These are phyloP conservation scores for Pseudogymnoascus verrucosus DNA, from an alignment of 2,329 filamentous ascomycete species.

Conservation along the genomic window DNA sequence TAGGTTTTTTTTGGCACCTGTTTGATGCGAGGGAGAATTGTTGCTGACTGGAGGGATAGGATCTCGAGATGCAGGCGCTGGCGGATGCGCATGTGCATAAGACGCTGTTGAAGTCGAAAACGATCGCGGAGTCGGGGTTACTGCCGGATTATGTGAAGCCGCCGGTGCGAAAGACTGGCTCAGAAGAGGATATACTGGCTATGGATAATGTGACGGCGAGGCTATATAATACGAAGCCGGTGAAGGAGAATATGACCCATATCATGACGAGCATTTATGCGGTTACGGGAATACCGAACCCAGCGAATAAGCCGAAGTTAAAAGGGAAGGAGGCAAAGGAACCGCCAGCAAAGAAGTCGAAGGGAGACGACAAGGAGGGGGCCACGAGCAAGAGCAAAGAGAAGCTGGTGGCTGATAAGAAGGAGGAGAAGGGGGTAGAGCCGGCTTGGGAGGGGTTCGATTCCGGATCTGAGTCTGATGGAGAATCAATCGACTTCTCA, in stretches of 20 bases:
- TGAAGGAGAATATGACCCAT: conserved; percentile 40
- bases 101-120: conserved; percentile 43
- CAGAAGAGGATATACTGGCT: conserved; percentile 27
- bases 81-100: conserved; percentile 41
- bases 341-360: background rate
- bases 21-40: background rate
- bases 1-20: conserved; percentile 15
- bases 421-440: conserved; percentile 16
- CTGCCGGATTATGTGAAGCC: conserved; percentile 32
- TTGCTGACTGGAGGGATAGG: conserved; percentile 20
- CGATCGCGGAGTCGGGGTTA: conserved; percentile 36
- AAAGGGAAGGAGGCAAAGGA: background rate
- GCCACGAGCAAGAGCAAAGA: background rate
- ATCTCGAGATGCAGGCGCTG: conserved; percentile 37
- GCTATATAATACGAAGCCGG: conserved; percentile 44
- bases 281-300: conserved; percentile 23
- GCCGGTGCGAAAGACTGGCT: conserved; percentile 25
- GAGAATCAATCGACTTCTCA: conserved; percentile 16
- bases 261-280: conserved; percentile 26
- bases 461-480: conserved; percentile 15
- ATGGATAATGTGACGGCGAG: conserved; percentile 45
- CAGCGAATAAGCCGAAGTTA: conserved; percentile 12
- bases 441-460: conserved; percentile 14
- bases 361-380: background rate
- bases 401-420: conserved; percentile 12